These are phyloP conservation scores for Ophiostoma piceae DNA, from an alignment of 2,329 filamentous ascomycete genomes.

Conservation along the genomic window DNA sequence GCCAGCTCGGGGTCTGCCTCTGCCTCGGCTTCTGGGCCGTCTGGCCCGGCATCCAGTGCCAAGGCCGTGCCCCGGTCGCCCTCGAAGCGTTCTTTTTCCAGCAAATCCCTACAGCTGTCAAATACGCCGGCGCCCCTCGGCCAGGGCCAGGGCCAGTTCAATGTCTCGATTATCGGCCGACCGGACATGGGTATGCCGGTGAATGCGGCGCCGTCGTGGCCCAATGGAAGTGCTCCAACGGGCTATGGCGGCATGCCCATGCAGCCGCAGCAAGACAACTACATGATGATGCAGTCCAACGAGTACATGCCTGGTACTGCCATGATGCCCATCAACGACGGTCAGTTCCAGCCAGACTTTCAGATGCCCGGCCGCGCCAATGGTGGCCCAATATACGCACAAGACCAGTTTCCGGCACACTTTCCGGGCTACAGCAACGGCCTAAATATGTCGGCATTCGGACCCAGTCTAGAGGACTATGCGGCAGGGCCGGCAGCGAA, in stretches of 20 bases:
- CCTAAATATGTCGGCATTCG: conserved; percentile 1
- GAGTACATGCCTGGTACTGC: neutral
- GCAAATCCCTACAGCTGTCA: conserved; percentile 30
- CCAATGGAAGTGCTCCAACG: conserved; percentile 2
- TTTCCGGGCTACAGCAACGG: conserved; percentile 1
- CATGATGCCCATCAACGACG: neutral
- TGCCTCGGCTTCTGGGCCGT: neutral
- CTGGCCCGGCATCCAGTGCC: neutral
- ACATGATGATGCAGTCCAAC: neutral
- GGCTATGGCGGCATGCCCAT: conserved; percentile 2
- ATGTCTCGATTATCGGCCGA: neutral
- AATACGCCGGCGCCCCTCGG: conserved; percentile 42
- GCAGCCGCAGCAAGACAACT: neutral
- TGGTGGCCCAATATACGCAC: neutral
- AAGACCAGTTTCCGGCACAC: neutral
- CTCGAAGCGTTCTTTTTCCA: conserved; percentile 33
- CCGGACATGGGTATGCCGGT: conserved; percentile 12
- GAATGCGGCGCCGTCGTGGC: conserved; percentile 18
- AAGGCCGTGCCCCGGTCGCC: conserved; percentile 33
- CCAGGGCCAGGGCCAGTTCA: conserved; percentile 36
- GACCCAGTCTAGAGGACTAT: conserved; percentile 1
- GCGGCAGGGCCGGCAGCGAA: neutral
- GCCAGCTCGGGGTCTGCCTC: conserved; percentile 26
- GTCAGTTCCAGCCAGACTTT: neutral
- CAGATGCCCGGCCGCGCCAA: neutral